These are phyloP conservation scores for Hemileia vastatrix DNA, from an alignment of 1,284 basidiomycete genomes.

Conservation along the genomic window DNA sequence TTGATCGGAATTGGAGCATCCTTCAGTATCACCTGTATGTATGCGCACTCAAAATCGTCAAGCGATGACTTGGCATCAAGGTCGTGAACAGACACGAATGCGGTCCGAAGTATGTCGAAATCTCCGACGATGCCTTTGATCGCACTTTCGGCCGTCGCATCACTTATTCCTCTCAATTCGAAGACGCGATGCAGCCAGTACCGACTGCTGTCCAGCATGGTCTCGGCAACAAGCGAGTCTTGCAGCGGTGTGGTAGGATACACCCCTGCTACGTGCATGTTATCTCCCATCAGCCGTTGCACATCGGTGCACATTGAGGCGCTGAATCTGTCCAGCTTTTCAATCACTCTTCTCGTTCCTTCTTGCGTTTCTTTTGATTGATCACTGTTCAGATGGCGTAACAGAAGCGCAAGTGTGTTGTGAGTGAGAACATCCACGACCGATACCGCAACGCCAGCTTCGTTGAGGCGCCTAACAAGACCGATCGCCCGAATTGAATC, in stretches of 20 bases:
- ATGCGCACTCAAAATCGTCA: too few relatives aligned
- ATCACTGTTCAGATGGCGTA: conserved; percentile 15
- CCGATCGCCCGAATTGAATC: conserved; percentile 40
- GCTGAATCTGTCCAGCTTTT: too few relatives aligned
- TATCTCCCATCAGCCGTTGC: too few relatives aligned
- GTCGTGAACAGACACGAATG: too few relatives aligned
- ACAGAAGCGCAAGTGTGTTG: conserved; percentile 34
- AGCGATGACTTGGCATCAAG: too few relatives aligned
- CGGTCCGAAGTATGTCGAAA: too few relatives aligned
- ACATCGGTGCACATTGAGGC: too few relatives aligned
- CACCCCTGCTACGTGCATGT: conserved; percentile 7
- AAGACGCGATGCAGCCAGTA: conserved; percentile 34
- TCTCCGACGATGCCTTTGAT: too few relatives aligned
- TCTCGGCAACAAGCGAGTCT: conserved; percentile 37
- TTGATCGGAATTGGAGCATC: too few relatives aligned
- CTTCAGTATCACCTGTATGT: too few relatives aligned
- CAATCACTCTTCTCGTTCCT: too few relatives aligned
- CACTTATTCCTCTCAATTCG: conserved; percentile 6
- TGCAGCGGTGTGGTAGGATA: conserved; percentile 41
- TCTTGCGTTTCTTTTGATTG: background rate
- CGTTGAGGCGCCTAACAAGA: conserved; percentile 38
- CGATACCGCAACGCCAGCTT: conserved; percentile 32
- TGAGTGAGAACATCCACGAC: conserved; percentile 40
- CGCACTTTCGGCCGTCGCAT: too few relatives aligned
- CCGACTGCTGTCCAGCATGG: conserved; percentile 15